Conservation (phyloP, 495 filamentous ascomycete species). For the Trichoderma erinaceum region DNA sequence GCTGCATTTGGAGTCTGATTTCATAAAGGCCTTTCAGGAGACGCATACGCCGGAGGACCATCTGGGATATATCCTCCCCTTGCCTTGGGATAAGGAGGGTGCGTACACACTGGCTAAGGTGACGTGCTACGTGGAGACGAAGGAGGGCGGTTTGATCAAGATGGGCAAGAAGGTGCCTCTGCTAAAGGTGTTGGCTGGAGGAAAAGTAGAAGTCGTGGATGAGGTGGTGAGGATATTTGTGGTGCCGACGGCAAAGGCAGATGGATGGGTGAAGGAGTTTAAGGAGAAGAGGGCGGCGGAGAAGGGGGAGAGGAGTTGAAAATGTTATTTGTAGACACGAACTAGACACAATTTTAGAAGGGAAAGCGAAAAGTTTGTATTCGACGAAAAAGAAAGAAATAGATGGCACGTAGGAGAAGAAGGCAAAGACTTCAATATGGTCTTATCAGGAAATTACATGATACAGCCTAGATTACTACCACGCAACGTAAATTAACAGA, state of each 20-base stretch:
- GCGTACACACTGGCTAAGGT: constrained; percentile 61
- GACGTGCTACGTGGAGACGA: constrained; percentile 88
- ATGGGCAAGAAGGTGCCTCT: constrained; percentile 78
- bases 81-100: constrained; percentile 72
- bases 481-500: too few species aligned
- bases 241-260: constrained; percentile 61
- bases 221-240: constrained; percentile 74
- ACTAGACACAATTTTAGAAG: background rate
- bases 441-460: too few species aligned
- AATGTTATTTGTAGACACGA: background rate
- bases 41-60: constrained; percentile 62
- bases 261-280: constrained; percentile 74
- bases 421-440: too few species aligned
- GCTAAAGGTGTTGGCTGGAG: constrained; percentile 62
- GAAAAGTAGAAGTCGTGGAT: constrained; percentile 85
- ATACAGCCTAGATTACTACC: too few species aligned
- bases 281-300: constrained; percentile 59
- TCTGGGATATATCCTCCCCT: constrained; percentile 69
- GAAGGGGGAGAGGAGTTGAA: constrained; percentile 19
- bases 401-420: too few species aligned
- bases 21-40: constrained; percentile 80
- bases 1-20: constrained; percentile 67
- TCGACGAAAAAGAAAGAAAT: too few species aligned
- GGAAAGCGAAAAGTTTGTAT: too few species aligned
- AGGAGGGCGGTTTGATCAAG: constrained; percentile 73